Evolutionary conservation across 148 eudicot species (phyloP).

Genomic region (Beta vulgaris): DNA sequence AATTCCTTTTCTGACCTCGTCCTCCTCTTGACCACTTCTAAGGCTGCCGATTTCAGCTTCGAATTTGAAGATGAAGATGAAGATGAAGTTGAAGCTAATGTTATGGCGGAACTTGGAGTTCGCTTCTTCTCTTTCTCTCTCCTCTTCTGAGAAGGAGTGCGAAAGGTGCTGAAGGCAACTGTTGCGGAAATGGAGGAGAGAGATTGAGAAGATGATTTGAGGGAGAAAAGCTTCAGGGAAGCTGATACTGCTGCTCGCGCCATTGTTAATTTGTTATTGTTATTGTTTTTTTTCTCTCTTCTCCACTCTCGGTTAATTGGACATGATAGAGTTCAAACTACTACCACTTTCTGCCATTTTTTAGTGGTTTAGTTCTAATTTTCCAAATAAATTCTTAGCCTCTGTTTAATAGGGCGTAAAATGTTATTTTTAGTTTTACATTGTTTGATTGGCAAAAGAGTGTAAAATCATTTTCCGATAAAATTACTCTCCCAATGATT

Average conservation of each 20-base stretch:
- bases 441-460: too few relatives aligned
- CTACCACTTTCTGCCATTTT: too few relatives aligned
- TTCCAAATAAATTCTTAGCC: too few relatives aligned
- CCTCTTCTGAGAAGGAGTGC: constrained; percentile 5
- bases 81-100: background rate
- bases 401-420: too few relatives aligned
- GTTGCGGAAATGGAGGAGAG: constrained; percentile 8
- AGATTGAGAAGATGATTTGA: constrained; percentile 18
- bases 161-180: constrained; percentile 30
- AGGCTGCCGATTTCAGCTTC: constrained; percentile 22
- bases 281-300: background rate
- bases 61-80: background rate
- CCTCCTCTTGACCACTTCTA: constrained; percentile 54
- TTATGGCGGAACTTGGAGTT: background rate
- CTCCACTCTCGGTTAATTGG: too few relatives aligned
- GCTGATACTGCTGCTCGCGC: constrained; percentile 29
- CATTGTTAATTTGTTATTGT: constrained; percentile 1
- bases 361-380: too few relatives aligned
- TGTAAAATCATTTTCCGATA: too few relatives aligned
- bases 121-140: constrained; percentile 9
- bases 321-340: background rate
- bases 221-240: constrained; percentile 12
- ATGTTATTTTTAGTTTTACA: too few relatives aligned
- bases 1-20: constrained; percentile 74
- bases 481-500: too few relatives aligned